phyloP scores from a whole-genome alignment of 2,329 filamentous ascomycete genomes.

The Tricladium varicosporioides region DNA sequence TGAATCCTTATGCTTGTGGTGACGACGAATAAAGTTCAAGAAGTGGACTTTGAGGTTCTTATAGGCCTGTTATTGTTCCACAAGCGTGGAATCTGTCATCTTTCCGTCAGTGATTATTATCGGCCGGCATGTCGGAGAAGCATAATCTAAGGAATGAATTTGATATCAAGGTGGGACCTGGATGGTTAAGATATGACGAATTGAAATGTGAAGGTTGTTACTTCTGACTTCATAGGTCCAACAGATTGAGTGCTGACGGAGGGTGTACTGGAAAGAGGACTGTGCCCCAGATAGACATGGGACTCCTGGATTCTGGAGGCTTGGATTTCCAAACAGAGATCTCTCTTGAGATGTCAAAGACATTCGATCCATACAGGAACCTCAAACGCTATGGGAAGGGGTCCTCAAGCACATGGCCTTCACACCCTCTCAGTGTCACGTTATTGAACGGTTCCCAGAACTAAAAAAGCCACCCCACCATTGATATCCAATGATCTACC shows the following conservation, averaged over 20 bases:
- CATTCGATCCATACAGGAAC: not conserved
- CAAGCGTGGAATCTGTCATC: constrained; percentile 6
- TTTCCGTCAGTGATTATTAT: constrained; percentile 1
- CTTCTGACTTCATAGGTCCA: constrained; percentile 23
- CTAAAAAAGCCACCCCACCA: constrained; percentile 14
- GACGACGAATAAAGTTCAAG: constrained; percentile 23
- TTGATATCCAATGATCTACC: constrained; percentile 24
- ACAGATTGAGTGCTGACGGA: constrained; percentile 25
- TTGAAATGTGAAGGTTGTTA: constrained; percentile 12
- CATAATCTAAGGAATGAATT: not conserved
- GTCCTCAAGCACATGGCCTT: constrained; percentile 13
- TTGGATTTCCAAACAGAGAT: constrained; percentile 2
- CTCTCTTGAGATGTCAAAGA: not conserved
- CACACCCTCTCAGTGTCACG: constrained; percentile 32
- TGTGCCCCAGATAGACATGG: constrained; percentile 8
- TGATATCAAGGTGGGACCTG: not conserved
- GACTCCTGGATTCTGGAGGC: not conserved
- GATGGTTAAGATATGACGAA: constrained; percentile 15
- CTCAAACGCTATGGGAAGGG: constrained; percentile 1
- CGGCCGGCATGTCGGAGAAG: not conserved
- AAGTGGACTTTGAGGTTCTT: constrained; percentile 18
- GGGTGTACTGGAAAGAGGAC: constrained; percentile 9
- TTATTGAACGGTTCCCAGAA: constrained; percentile 26
- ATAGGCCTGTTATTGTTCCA: constrained; percentile 19
- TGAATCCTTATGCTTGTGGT: constrained; percentile 10